phyloP scores from a whole-genome alignment of 306 rosid genomes.

The Malus asiatica region DNA sequence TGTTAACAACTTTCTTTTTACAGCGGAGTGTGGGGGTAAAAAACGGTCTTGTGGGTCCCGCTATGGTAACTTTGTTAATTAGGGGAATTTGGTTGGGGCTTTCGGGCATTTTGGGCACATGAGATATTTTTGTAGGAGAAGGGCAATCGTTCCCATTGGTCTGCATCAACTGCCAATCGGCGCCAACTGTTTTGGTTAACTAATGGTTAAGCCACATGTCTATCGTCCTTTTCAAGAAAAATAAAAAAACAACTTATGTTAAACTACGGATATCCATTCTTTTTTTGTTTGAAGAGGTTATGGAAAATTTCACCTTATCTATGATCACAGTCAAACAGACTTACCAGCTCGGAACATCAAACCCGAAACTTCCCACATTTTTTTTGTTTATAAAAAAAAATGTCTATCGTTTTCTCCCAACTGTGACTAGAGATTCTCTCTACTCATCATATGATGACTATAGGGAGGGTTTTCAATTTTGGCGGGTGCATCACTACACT shows the following conservation, averaged over 20 bases:
- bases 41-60: neutral
- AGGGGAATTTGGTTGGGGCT: neutral
- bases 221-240: too few relatives aligned
- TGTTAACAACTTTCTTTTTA: neutral
- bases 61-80: neutral
- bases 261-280: rapidly evolving
- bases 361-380: too few relatives aligned
- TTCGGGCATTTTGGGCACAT: neutral
- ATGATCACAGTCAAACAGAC: too few relatives aligned
- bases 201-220: neutral
- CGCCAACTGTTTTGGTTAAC: neutral
- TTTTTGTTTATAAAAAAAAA: too few relatives aligned
- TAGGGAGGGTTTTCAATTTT: too few relatives aligned
- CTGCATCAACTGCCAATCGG: too few relatives aligned
- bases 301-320: rapidly evolving
- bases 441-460: neutral
- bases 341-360: too few relatives aligned
- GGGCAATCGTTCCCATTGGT: neutral
- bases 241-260: rapidly evolving
- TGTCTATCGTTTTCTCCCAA: neutral
- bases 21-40: neutral
- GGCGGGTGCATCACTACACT: too few relatives aligned
- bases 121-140: neutral
- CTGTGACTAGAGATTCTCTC: too few relatives aligned
- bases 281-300: rapidly evolving